Base-by-base conservation (phyloP, 116 monocot genomes). In the Thalassia testudinum region DNA sequence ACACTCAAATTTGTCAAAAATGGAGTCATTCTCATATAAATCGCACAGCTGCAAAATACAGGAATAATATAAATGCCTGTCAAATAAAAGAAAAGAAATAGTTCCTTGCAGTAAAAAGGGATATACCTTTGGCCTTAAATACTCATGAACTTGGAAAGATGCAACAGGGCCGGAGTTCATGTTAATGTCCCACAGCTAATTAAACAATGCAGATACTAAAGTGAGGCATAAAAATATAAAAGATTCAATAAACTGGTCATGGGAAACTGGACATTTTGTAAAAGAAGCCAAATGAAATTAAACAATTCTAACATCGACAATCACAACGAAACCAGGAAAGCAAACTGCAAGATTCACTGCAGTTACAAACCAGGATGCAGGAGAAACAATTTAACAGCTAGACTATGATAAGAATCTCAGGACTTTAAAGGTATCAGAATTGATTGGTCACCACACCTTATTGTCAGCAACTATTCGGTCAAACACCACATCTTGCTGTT, bases 1-100 rank as follows among this genome's bases (percentile, higher is more conserved):
- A 21, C 89, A 89, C 64, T 89, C 89, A 67, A 89, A 89, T 58
- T 89, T 89, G 63, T 89, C 89, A 65, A 89, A 89, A 26, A 89
- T 89, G 37, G 89, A 89, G 44, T 89, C 89, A 56, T 83, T 89
- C 66, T 89, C 89, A 59, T 89, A 89, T 30, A 89, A 59, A 72
- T 89, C 89, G 54, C 83, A 89, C 1, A 89, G 66, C 89, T 89
- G 71, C 45, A 69, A 57, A 59, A 62, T 24, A 15, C 5, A 30
- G 14, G 13, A 26, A 51, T 10, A 19, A 48, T 15, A 30, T 40
- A 40, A 7, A 7, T 40, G 40, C 14, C 40, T 8, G 54, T 42
- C 21, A 37, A 26, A 40, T 24, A 56, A 0, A 30, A 21, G 24
- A 27, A 12, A 26, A 26, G 55, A 37, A 34, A 40, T 14, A 14